Base-by-base conservation (phyloP, 148 eudicot genomes). In the Camellia japonica region DNA sequence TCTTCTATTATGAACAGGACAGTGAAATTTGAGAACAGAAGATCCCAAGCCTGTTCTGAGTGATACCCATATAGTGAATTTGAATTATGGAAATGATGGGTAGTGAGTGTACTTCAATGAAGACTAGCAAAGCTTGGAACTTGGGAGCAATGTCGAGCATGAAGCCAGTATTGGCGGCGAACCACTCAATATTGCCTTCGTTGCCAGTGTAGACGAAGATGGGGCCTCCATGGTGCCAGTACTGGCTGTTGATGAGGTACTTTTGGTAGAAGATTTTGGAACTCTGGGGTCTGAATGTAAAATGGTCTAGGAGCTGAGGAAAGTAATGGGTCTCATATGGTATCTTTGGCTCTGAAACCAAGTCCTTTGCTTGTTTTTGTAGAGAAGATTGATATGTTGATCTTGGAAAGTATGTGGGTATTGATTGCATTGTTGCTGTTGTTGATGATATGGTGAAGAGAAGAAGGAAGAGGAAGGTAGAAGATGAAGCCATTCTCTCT, bases 131-230 rank as follows among this genome's bases (percentile, higher is more conserved):
- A 76, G 90, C 90, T 30, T 79, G 76, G 81, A 85, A 87, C 18
- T 79, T 75, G n/a, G 90, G 90, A 41, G 90, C 90, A 85, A 85
- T 85, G 73, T 87, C 90, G 75, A 85, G 83, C 86, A 87, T 68
- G 79, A 85, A 87, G 6, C 88, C 90, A 55, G 88, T 85, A 51
- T 85, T 85, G 46, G 81, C 81, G 2, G 88, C 90, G 76, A 87
- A 85, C 90, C 86, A 87, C 18, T 83, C 88, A 68, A 87, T 85
- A 49, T 87, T 76, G 23, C 86, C 88, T 81, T 85, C 87, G 80
- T 87, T 87, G 16, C 90, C 90, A 5, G 86, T 83, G 80, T 85
- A 87, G 8, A 87, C 86, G 75, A 87, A 85, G 13, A 87, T 87
- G 6, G 90, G 90, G 0, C 74, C 85, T 23, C 88, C 90, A n/a